phyloP scores from a whole-genome alignment of 2,329 filamentous ascomycete genomes.

The Fusarium papillatum region DNA sequence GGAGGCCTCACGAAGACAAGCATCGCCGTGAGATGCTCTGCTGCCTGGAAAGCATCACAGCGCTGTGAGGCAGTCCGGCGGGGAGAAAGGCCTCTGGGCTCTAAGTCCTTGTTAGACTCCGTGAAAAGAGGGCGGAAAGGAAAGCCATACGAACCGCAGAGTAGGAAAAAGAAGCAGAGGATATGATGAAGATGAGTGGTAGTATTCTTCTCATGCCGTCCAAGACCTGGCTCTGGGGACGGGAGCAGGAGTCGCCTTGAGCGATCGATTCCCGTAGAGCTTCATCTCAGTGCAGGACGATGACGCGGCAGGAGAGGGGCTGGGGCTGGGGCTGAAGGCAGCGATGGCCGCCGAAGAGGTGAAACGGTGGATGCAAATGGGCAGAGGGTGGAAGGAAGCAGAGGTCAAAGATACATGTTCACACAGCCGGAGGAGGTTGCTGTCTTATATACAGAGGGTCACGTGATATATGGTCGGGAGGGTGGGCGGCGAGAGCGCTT shows the following conservation, averaged over 20 bases:
- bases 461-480: constrained; percentile 2
- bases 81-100: neutral
- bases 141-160: neutral
- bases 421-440: neutral
- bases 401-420: constrained; percentile 12
- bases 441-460: constrained; percentile 24
- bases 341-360: neutral
- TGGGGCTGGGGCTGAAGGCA: neutral
- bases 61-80: neutral
- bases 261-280: neutral
- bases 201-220: neutral
- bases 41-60: neutral
- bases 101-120: neutral
- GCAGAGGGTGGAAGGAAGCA: constrained; percentile 8
- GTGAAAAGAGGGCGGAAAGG: neutral
- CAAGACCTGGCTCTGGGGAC: neutral
- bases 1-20: constrained; percentile 4
- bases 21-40: neutral
- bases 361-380: neutral
- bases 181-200: neutral
- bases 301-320: neutral
- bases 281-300: neutral
- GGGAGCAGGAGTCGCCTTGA: neutral
- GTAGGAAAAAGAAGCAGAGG: neutral
- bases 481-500: neutral